Percentiles rank a stretch among this genome's conserved stretches.
phyloP scores from a whole-genome alignment of 352 stramenopile genomes.

The Blastocystis sp. region DNA sequence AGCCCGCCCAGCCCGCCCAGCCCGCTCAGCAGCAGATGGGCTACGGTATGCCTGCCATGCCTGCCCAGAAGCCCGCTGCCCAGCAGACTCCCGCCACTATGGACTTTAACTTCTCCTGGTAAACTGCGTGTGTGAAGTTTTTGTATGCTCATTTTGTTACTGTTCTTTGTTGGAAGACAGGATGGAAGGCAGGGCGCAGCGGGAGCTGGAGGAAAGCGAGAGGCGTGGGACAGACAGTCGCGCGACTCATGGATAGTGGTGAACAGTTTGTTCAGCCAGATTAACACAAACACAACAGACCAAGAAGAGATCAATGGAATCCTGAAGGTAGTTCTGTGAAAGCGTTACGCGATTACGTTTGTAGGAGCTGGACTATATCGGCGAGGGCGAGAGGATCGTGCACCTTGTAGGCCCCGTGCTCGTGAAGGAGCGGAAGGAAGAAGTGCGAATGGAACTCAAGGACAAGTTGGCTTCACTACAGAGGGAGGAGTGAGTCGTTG shows the following conservation, averaged over 20 bases:
- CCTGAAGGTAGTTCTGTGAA: neutral
- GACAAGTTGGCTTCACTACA: conserved; percentile 31
- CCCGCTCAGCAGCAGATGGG: neutral
- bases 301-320: conserved; percentile 55
- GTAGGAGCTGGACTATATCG: conserved; percentile 42
- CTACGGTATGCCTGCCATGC: neutral
- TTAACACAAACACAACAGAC: conserved; percentile 17
- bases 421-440: neutral
- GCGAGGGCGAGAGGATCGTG: conserved; percentile 27
- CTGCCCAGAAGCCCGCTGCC: conserved; percentile 10
- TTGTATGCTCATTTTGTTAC: conserved; percentile 27
- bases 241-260: neutral
- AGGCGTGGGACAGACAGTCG: neutral
- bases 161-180: conserved; percentile 13
- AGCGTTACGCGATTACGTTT: neutral
- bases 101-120: conserved; percentile 60
- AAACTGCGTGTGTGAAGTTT: neutral
- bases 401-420: conserved; percentile 26
- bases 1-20: too few relatives aligned
- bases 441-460: conserved; percentile 22
- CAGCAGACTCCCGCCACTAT: conserved; percentile 54
- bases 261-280: conserved; percentile 12
- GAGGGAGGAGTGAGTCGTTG: conserved; percentile 10
- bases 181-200: neutral
- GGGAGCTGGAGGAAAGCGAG: conserved; percentile 57